Evolutionary conservation across 2,329 filamentous ascomycete species (phyloP), one percentile per base, ranked within the genome.

Genomic region (Aspergillus niger): DNA sequence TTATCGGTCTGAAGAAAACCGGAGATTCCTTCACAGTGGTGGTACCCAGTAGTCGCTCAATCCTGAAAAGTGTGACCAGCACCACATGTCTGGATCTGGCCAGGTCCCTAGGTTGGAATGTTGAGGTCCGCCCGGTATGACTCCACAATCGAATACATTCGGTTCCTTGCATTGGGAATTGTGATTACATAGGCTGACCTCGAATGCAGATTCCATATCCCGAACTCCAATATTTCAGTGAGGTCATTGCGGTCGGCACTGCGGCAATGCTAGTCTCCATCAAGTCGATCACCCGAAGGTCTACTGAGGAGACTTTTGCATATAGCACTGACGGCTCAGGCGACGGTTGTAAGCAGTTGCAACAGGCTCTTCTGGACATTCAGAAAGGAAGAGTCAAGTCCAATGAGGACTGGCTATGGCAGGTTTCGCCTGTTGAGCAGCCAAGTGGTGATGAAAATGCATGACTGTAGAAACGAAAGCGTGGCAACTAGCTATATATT

Each of bases 31-130:
- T 57, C 26, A 67, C 64, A 2, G 44, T 76, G 22, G 72, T 76
- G 11, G 65, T 75, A 0, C 70, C 75, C 0, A 67, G 72, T 44
- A 72, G 65, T 61, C 63, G 62, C 24, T 69, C 66, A 36, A 67
- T 71, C 22, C 63, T 77, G 5, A 59, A 68, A 15, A 74, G 72
- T 55, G 67, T 75, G 3, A 77, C 74, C 6, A 65, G 63, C 20
- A 69, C 67, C 22, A 70, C 61, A 8, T 64, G 64, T 7, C 43
- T 71, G 10, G 58, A 61, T 13, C 54, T 76, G 7, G 75, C 72
- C 5, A 50, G 62, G 32, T 64, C 63, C 13, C 65, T 70, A 13
- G 74, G 73, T 2, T 77, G 75, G 75, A 63, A 58, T 2, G 72
- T 76, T 3, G 73, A 76, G 63, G 63, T 63, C 20, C 62, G 73